Conservation (phyloP, 1,284 basidiomycete genomes). For the Ceraceosorus bombacis region DNA sequence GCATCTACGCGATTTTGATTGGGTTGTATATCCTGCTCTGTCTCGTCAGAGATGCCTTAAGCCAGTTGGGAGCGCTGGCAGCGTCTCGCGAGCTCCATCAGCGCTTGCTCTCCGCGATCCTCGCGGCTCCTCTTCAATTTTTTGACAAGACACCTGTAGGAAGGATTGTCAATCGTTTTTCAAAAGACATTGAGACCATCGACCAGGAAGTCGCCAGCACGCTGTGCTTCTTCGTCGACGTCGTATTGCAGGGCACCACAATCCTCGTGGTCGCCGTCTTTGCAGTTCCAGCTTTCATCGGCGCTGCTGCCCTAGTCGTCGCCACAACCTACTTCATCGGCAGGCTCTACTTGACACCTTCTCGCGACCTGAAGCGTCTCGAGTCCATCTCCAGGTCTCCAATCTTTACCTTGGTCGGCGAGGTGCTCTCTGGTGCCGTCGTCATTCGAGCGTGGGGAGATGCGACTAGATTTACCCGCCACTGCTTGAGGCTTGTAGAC, state of each 20-base stretch:
- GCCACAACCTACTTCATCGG: slow-evolving; percentile 40
- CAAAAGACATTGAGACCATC: slow-evolving; percentile 46
- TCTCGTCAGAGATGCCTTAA: slow-evolving; percentile 32
- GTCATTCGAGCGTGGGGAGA: slow-evolving; percentile 83
- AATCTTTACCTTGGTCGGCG: slow-evolving; percentile 50
- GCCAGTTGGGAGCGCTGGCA: slow-evolving; percentile 32
- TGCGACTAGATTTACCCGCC: slow-evolving; percentile 64
- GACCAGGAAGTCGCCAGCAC: slow-evolving; percentile 42
- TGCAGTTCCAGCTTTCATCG: slow-evolving; percentile 37
- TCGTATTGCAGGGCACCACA: slow-evolving; percentile 21
- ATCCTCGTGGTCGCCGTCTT: slow-evolving; percentile 42
- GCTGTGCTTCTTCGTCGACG: slow-evolving; percentile 21
- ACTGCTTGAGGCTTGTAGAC: slow-evolving; percentile 44
- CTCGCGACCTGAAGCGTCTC: slow-evolving; percentile 46
- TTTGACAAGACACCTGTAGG: slow-evolving; percentile 46
- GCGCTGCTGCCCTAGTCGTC: slow-evolving; percentile 31
- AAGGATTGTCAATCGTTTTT: slow-evolving; percentile 46
- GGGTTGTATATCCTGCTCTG: slow-evolving; percentile 32
- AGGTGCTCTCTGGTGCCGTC: slow-evolving; percentile 67
- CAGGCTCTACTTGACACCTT: slow-evolving; percentile 42
- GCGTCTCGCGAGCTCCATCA: slow-evolving; percentile 39
- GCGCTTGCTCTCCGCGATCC: slow-evolving; percentile 67
- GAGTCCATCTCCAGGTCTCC: slow-evolving; percentile 46
- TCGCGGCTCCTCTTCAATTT: slow-evolving; percentile 63
- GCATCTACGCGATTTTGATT: slow-evolving; percentile 33